A percentile compares a stretch with the other conserved stretches of the same genome.
Conservation (phyloP, 495 filamentous ascomycete species). For the Aspergillus asperescens region DNA sequence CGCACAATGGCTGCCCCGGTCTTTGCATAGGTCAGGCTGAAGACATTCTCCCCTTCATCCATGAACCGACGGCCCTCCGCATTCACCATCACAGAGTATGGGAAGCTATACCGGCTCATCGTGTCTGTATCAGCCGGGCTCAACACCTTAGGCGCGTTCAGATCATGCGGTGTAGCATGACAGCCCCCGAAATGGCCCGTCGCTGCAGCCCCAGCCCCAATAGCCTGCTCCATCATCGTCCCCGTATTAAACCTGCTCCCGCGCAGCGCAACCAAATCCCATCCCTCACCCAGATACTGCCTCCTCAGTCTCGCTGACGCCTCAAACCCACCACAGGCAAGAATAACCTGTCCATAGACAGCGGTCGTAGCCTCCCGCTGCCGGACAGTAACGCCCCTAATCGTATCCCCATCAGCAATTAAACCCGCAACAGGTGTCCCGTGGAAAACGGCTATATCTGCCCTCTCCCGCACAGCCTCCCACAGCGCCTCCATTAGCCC, state of each 20-base stretch:
- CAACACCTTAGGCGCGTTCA: constrained; percentile 3
- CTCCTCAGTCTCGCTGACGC: background rate
- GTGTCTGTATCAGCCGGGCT: background rate
- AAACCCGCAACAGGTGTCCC: background rate
- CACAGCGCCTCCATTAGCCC: constrained; percentile 2
- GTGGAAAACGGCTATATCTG: background rate
- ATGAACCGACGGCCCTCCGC: constrained; percentile 2
- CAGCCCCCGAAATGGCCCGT: constrained; percentile 4
- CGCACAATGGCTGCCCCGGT: background rate
- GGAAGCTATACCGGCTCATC: constrained; percentile 12
- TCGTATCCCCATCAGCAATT: constrained; percentile 2
- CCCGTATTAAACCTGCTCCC: background rate
- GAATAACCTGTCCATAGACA: constrained; percentile 3
- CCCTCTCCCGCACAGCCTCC: background rate
- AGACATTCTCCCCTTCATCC: constrained; percentile 6
- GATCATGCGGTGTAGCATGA: constrained; percentile 8
- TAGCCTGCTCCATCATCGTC: constrained; percentile 6
- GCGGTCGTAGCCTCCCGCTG: background rate
- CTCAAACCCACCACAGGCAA: background rate
- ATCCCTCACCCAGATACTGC: background rate
- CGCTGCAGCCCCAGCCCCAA: background rate
- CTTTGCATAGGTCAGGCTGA: constrained; percentile 8
- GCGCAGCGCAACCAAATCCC: background rate
- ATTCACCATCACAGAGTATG: constrained; percentile 4
- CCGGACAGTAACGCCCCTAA: background rate